Base-by-base conservation (phyloP, 352 stramenopile species). In the Pythium monospermum region DNA sequence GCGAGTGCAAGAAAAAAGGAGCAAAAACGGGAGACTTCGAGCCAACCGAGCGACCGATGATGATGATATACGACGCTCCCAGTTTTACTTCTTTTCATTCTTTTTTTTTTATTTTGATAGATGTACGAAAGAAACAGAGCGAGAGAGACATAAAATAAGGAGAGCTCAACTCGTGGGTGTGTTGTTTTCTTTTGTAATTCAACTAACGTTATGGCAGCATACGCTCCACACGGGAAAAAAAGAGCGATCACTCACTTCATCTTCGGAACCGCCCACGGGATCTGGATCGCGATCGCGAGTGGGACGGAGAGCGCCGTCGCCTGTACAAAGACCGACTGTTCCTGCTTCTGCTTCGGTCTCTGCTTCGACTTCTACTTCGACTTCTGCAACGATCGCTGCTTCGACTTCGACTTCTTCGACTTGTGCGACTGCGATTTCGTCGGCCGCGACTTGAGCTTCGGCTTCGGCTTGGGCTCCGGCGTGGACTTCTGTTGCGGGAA, bases 331-430 rank as follows among this genome's bases (percentile, higher is more conserved):
- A 23, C 28, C 44, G 44, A 39, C 21, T 53, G 18, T n/a, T 47
- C 13, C 26, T 54, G 31, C 56, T 40, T 18, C 58, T 49, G 16
- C 37, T 28, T 38, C 44, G 56, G n/a, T 32, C 42, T 43, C 49
- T 36, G 36, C 49, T 56, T 22, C 49, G 43, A n/a, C 15, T 50
- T 40, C 49, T 27, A 38, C 57, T 65, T 22, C 39, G 50, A 32
- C 56, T 68, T 30, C 22, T 21, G 18, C 46, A 67, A 6, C 41
- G 48, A 35, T 49, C 49, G 16, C 52, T 15, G 15, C 52, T 44
- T 2, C 47, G 46, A 27, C 41, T 50, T 2, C 35, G 38, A 46
- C 55, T 69, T 8, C 59, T 49, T 35, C 62, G 66, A 26, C 30
- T 49, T 18, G 53, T 66, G 6, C 31, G 55, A 49, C 48, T 57